These are phyloP conservation scores for Glycine latifolia DNA, from an alignment of 306 rosid species.

Conservation along the genomic window DNA sequence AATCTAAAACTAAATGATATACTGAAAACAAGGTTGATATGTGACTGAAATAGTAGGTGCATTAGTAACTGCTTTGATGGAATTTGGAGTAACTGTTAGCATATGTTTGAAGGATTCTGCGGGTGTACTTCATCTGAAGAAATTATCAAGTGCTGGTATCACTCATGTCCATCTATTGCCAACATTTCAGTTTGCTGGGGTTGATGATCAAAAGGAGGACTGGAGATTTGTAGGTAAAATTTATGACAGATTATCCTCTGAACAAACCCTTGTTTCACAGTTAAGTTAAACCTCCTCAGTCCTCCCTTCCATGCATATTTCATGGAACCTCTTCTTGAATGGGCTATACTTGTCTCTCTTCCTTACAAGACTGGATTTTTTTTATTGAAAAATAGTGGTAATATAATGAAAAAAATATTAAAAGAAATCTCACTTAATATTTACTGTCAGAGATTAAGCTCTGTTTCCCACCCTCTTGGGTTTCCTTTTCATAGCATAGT, in stretches of 20 bases:
- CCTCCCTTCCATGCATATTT: constrained; percentile 15
- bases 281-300: constrained; percentile 17
- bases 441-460: constrained; percentile 8
- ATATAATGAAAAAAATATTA: constrained; percentile 20
- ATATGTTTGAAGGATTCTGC: constrained; percentile 75
- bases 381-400: neutral
- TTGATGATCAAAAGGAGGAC: constrained; percentile 85
- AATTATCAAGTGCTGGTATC: constrained; percentile 84
- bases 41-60: constrained; percentile 32
- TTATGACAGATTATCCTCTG: constrained; percentile 30
- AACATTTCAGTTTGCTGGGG: constrained; percentile 86
- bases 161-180: constrained; percentile 92
- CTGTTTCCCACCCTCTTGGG: neutral
- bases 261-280: constrained; percentile 4
- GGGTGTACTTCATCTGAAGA: constrained; percentile 81
- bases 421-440: constrained; percentile 28
- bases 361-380: neutral
- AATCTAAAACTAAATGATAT: neutral
- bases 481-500: neutral
- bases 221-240: constrained; percentile 81
- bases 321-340: constrained; percentile 33
- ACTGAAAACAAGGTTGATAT: neutral
- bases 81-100: constrained; percentile 44
- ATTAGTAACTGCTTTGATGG: constrained; percentile 18
- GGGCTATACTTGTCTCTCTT: constrained; percentile 17